Base-by-base conservation (phyloP, 2,329 filamentous ascomycete genomes). In the Zasmidium citrigriseum region DNA sequence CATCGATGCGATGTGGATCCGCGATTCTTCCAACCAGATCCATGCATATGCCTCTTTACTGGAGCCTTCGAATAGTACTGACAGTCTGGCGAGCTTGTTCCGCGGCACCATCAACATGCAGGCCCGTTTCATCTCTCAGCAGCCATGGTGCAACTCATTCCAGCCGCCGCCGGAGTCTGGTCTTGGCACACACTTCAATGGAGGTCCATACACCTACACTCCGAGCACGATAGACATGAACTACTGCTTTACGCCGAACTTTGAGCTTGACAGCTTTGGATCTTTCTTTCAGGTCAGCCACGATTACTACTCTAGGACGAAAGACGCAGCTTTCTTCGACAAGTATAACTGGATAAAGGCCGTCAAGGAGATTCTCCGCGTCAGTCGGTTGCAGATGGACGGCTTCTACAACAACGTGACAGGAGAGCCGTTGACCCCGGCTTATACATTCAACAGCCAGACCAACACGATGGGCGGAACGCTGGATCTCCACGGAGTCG, bases 81-180 rank as follows among this genome's bases (percentile, higher is more conserved):
- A 86, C 67, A 87, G 86, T 0, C 78, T 91, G 22, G 87, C 87
- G 25, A 85, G 83, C 20, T 76, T 91, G 0, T 90, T 87, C 74
- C 82, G 88, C 14, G 88, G 88, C 1, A 82, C 88, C 2, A 88
- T 91, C 71, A 90, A 91, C 69, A 78, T 89, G 5, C 88, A 91
- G 70, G 80, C 87, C 21, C 80, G 88, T 46, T 90, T 89, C 71
- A 80, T 91, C 52, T 78, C 84, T 54, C 81, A 82, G 27, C 84
- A 83, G 14, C 80, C 80, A 5, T 82, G 80, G 65, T 82, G 80
- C 72, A 82, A 83, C 67, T 76, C 78, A 3, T 82, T 82, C 64
- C 80, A 83, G 61, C 77, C 81, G 21, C 80, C 80, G 1, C 69
- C 74, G 1, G 80, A 82, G 57, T 80, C 79, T 27, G 73, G 73